Base-by-base conservation (phyloP, 108 stramenopile species). In the Nitzschia palea region DNA sequence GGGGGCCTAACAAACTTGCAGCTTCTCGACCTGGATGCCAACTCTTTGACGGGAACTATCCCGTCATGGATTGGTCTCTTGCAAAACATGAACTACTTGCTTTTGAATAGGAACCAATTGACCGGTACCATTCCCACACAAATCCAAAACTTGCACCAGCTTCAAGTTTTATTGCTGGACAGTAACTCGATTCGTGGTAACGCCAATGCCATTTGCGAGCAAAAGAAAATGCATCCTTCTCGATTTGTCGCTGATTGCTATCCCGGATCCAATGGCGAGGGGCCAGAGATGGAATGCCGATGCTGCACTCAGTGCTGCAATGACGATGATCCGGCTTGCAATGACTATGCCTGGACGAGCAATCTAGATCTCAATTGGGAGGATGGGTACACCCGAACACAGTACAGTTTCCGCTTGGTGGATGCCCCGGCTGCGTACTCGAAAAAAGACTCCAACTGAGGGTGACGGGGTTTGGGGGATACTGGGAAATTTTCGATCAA, bases 31-130 rank as follows among this genome's bases (percentile, higher is more conserved):
- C 56, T 83, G 31, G 66, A 71, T 61, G 40, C 45, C 42, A 83
- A 83, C 56, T 30, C 59, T 0, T 35, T 83, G 44, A 36, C 29
- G 10, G 71, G 71, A 3, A 29, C 47, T 4, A 73, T 83, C 15
- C 79, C 83, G 2, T 4, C 47, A 9, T 29, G 32, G 15, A 29
- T 77, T 12, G 59, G 65, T 6, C 8, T 44, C 12, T 48, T 79
- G 65, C 5, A 18, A 4, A 14, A 47, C 9, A 35, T 83, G 30
- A 26, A 51, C 6, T 52, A 55, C 30, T 30, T 83, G 28, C 34
- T 79, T 50, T 30, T 83, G 52, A 51, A 73, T 47, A 43, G 73
- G 26, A 83, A 83, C 61, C n/a, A 56, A 17, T 48, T 84, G 27
- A 70, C 66, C 8, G 83, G 83, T 2, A 70, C 61, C 6, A 60